Evolutionary conservation across 495 filamentous ascomycete genomes (phyloP).

Genomic region (Penicillium turbatum): DNA sequence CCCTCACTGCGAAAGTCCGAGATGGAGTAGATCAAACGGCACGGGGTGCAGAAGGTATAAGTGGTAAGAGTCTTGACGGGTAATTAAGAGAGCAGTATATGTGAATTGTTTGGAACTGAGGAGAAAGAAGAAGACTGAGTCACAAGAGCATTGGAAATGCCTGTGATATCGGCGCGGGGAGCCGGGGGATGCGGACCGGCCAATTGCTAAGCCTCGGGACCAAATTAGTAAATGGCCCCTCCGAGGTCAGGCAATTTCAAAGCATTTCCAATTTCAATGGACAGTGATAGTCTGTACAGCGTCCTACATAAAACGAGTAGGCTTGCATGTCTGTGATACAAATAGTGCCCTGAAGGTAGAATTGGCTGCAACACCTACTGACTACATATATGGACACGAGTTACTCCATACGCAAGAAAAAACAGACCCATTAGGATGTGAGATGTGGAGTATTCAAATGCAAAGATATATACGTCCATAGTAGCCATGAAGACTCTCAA

Average conservation of each 20-base stretch:
- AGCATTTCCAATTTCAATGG: not conserved
- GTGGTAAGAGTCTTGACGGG: not conserved
- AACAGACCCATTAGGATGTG: not conserved
- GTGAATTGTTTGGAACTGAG: not conserved
- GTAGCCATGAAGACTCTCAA: constrained; percentile 5
- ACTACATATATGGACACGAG: no score
- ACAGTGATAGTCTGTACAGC: no score
- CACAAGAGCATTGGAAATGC: constrained; percentile 29
- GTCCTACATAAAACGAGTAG: no score
- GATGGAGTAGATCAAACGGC: not conserved
- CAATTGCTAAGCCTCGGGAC: constrained; percentile 11
- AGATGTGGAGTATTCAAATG: not conserved
- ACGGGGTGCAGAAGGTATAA: not conserved
- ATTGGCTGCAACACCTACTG: no score
- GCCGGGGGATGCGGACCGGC: constrained; percentile 18
- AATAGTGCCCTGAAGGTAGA: no score
- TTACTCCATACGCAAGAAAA: not conserved
- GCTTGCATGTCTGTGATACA: no score
- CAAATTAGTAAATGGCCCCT: not conserved
- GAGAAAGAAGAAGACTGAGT: constrained; percentile 5
- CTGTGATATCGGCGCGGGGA: constrained; percentile 27
- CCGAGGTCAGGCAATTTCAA: constrained; percentile 1
- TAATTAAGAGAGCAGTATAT: not conserved
- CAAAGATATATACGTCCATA: not conserved
- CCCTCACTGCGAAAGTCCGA: constrained; percentile 21